Conservation (phyloP, 2,329 filamentous ascomycete genomes). For the Diplodia seriata region DNA sequence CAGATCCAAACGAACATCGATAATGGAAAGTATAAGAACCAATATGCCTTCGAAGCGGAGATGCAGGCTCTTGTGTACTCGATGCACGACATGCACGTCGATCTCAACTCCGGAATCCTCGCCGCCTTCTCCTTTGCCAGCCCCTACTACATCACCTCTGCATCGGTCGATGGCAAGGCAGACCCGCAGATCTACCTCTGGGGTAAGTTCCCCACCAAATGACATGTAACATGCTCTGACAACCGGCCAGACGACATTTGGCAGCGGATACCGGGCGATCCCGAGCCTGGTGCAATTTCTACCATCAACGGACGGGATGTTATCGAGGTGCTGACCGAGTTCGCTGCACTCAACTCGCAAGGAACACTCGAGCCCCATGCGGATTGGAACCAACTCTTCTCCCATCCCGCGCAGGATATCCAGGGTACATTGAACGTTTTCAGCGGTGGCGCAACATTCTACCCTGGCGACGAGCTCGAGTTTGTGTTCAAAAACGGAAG, state of each 20-base stretch:
- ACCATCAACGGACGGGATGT: conserved; percentile 41
- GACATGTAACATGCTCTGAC: background rate
- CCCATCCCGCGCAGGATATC: conserved; percentile 40
- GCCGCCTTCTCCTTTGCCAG: conserved; percentile 40
- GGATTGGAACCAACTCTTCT: conserved; percentile 50
- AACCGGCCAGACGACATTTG: background rate
- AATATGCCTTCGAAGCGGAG: conserved; percentile 51
- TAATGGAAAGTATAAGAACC: conserved; percentile 43
- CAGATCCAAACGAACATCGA: conserved; percentile 40
- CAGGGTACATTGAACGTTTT: conserved; percentile 39
- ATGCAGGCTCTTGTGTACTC: conserved; percentile 42
- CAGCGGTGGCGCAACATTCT: conserved; percentile 39
- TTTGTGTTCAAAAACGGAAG: conserved; percentile 43
- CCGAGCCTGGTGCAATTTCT: conserved; percentile 34
- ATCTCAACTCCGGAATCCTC: conserved; percentile 40
- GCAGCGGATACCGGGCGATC: background rate
- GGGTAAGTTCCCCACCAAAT: conserved; percentile 32
- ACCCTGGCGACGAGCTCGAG: conserved; percentile 37
- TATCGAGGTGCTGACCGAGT: conserved; percentile 38
- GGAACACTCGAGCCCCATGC: conserved; percentile 51
- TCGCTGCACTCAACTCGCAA: conserved; percentile 41
- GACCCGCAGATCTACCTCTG: conserved; percentile 46
- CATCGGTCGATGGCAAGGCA: conserved; percentile 39
- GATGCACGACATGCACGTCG: conserved; percentile 46
- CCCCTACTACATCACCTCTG: conserved; percentile 40